Conservation (phyloP, 225 moss, liverwort and hornwort species). For the Polytrichum formosum region DNA sequence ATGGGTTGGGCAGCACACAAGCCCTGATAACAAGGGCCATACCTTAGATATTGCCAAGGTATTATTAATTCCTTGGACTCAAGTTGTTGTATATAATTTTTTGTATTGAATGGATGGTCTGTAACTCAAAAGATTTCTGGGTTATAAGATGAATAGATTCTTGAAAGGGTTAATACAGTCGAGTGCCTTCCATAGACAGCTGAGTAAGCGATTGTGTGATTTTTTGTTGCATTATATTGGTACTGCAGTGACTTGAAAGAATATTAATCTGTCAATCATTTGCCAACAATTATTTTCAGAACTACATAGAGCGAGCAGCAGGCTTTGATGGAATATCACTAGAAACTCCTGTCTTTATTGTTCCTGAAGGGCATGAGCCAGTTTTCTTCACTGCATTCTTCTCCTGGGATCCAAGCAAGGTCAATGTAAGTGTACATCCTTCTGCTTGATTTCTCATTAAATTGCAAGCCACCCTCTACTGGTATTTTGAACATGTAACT, state of each 20-base stretch:
- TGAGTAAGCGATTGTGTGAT: no score
- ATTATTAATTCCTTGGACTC: neutral
- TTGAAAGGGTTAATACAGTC: no score
- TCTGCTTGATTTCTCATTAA: no score
- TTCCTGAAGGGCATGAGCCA: constrained; percentile 81
- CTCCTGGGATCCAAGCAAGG: constrained; percentile 74
- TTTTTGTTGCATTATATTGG: no score
- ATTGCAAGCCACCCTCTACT: no score
- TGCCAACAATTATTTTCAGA: constrained; percentile 31
- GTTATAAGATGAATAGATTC: no score
- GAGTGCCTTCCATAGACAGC: no score
- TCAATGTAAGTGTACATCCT: constrained; percentile 43
- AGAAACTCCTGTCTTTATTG: constrained; percentile 59
- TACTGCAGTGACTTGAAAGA: no score
- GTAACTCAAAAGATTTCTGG: no score
- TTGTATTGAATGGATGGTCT: no score
- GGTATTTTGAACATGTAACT: no score
- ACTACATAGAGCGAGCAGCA: constrained; percentile 58
- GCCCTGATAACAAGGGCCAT: constrained; percentile 48
- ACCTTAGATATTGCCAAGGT: constrained; percentile 65
- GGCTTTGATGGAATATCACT: constrained; percentile 54
- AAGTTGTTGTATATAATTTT: neutral
- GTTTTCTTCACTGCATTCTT: constrained; percentile 76
- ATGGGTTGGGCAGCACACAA: constrained; percentile 80
- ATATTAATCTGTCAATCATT: no score